A percentile compares a stretch with the other conserved stretches of the same genome.
Evolutionary conservation across 2,329 filamentous ascomycete species (phyloP).

Genomic region (Monosporascus sp.): DNA sequence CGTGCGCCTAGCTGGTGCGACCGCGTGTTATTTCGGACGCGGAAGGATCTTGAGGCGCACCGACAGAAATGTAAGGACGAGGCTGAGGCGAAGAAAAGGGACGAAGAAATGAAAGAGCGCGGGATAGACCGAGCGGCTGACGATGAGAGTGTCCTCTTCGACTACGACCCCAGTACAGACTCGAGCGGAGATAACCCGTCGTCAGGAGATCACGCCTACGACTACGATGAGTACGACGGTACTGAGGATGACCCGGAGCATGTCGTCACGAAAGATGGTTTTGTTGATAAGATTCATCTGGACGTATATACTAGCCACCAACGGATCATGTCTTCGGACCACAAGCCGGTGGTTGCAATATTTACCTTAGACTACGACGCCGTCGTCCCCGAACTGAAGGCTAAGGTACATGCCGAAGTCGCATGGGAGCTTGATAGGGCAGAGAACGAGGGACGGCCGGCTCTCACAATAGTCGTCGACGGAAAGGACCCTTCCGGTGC

Average conservation of each 20-base stretch:
- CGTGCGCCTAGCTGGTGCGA: slow-evolving; percentile 96
- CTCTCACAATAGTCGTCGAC: slow-evolving; percentile 78
- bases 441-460: slow-evolving; percentile 84
- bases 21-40: slow-evolving; percentile 80
- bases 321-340: slow-evolving; percentile 84
- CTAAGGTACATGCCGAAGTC: slow-evolving; percentile 79
- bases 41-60: slow-evolving; percentile 62
- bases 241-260: slow-evolving; percentile 41
- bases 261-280: slow-evolving; percentile 54
- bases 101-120: slow-evolving; percentile 78
- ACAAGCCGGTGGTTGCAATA: slow-evolving; percentile 82
- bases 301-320: slow-evolving; percentile 83
- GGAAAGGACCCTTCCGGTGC: slow-evolving; percentile 33
- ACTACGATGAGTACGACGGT: slow-evolving; percentile 55
- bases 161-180: slow-evolving; percentile 82
- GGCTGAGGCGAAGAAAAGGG: slow-evolving; percentile 62
- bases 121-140: slow-evolving; percentile 69
- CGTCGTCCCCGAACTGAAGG: slow-evolving; percentile 78
- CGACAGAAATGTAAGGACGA: slow-evolving; percentile 58
- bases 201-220: slow-evolving; percentile 39
- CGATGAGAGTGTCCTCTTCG: slow-evolving; percentile 80
- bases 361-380: slow-evolving; percentile 84
- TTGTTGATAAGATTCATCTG: slow-evolving; percentile 47
- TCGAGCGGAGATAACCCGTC: slow-evolving; percentile 38
- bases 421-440: slow-evolving; percentile 82